Evolutionary conservation across 2,329 filamentous ascomycete species (phyloP).

Genomic region (Neoarthrinium moseri): DNA sequence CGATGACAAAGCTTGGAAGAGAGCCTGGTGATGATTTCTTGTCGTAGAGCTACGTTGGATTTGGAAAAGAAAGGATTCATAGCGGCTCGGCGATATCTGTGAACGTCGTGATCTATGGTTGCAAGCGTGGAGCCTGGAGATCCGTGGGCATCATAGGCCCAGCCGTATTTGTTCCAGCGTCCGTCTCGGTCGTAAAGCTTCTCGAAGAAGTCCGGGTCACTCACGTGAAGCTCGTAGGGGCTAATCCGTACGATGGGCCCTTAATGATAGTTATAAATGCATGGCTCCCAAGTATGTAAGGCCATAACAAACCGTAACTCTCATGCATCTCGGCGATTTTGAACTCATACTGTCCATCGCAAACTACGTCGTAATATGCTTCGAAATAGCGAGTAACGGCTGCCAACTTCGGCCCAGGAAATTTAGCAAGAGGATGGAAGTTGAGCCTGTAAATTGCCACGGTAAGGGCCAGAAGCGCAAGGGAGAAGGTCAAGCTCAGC

Average conservation of each 20-base stretch:
- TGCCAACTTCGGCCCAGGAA: conserved; percentile 16
- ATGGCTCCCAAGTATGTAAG: no score
- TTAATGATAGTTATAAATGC: no score
- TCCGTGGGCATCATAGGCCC: background rate
- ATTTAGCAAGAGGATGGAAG: conserved; percentile 11
- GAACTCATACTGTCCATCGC: conserved; percentile 12
- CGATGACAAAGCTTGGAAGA: background rate
- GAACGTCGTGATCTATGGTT: conserved; percentile 10
- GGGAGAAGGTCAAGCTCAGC: no score
- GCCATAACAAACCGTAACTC: conserved; percentile 17
- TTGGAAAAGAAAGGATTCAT: conserved; percentile 1
- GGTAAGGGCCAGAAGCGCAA: no score
- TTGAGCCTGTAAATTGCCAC: background rate
- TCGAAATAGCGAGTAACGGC: conserved; percentile 15
- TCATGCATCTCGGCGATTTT: conserved; percentile 14
- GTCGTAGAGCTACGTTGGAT: background rate
- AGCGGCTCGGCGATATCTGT: conserved; percentile 4
- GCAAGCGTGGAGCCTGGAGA: background rate
- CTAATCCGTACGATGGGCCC: conserved; percentile 6
- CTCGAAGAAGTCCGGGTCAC: conserved; percentile 2
- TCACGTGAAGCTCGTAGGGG: conserved; percentile 4
- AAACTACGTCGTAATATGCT: conserved; percentile 15
- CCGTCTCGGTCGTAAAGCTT: conserved; percentile 8
- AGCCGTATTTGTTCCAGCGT: conserved; percentile 11
- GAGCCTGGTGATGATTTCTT: background rate